Percentiles rank a stretch among this genome's conserved stretches.
These are phyloP conservation scores for Hordeum marinum DNA, from an alignment of 176 grass and related monocot genomes.

Conservation along the genomic window DNA sequence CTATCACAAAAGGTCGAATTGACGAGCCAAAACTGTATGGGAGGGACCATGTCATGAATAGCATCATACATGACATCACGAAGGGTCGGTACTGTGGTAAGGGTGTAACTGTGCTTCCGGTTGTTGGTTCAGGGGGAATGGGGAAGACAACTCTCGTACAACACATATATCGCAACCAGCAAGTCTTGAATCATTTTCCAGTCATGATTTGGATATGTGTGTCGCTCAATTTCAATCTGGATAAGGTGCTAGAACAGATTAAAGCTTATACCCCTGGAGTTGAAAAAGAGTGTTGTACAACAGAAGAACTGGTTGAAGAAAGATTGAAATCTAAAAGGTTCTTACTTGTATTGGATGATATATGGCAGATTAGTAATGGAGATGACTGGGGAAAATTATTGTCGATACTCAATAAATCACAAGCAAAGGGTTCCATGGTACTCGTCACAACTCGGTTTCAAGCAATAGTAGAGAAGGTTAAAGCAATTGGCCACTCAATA, in stretches of 20 bases:
- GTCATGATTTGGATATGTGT: neutral
- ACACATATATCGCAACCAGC: neutral
- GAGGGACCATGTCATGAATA: neutral
- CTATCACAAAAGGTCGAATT: neutral
- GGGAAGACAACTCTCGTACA: constrained; percentile 46
- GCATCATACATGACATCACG: neutral
- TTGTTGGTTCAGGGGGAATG: constrained; percentile 34
- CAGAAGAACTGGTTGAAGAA: too few species aligned
- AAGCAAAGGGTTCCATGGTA: too few species aligned
- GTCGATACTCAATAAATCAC: too few species aligned
- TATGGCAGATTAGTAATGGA: too few species aligned
- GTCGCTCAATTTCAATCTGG: neutral
- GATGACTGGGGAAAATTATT: too few species aligned
- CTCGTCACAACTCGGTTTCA: too few species aligned
- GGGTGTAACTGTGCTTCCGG: neutral
- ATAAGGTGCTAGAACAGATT: neutral
- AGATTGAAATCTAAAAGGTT: too few species aligned
- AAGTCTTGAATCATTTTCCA: neutral
- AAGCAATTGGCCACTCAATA: too few species aligned
- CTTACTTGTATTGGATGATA: too few species aligned
- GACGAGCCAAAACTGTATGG: constrained; percentile 9
- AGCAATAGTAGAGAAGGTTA: too few species aligned
- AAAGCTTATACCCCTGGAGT: fast-evolving
- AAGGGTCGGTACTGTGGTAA: neutral
- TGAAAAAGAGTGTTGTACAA: neutral